phyloP scores from a whole-genome alignment of 768 basidiomycete genomes.

The Suillus hirtellus region DNA sequence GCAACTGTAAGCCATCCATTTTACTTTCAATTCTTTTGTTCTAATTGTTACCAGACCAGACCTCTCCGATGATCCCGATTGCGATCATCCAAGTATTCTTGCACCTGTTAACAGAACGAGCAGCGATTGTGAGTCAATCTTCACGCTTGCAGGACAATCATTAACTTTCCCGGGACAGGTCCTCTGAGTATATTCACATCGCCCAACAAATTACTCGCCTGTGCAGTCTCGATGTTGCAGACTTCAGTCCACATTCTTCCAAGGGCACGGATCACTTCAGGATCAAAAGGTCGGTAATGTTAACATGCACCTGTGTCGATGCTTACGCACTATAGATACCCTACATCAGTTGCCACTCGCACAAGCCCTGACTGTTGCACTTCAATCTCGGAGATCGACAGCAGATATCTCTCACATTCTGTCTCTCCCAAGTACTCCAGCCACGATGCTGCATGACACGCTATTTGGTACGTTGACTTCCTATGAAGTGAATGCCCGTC shows the following conservation, averaged over 20 bases:
- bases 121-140: conserved; percentile 47
- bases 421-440: conserved; percentile 40
- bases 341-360: conserved; percentile 29
- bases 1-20: conserved; percentile 45
- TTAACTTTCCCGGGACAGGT: conserved; percentile 40
- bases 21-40: not conserved
- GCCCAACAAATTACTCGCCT: conserved; percentile 59
- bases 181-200: conserved; percentile 57
- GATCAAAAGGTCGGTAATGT: conserved; percentile 21
- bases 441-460: conserved; percentile 45
- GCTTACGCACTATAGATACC: conserved; percentile 29
- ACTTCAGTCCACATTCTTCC: conserved; percentile 49
- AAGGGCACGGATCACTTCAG: conserved; percentile 22
- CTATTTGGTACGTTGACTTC: conserved; percentile 47
- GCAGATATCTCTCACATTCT: conserved; percentile 63
- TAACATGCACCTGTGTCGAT: not conserved
- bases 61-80: conserved; percentile 49
- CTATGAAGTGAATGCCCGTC: conserved; percentile 44
- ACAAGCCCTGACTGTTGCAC: conserved; percentile 37
- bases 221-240: conserved; percentile 48
- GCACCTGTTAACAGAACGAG: conserved; percentile 43
- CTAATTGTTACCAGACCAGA: conserved; percentile 44
- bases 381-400: conserved; percentile 53
- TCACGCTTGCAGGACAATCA: not conserved
- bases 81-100: conserved; percentile 49